phyloP scores from a whole-genome alignment of 441 rosid species.

The Pelargonium citronellum region DNA sequence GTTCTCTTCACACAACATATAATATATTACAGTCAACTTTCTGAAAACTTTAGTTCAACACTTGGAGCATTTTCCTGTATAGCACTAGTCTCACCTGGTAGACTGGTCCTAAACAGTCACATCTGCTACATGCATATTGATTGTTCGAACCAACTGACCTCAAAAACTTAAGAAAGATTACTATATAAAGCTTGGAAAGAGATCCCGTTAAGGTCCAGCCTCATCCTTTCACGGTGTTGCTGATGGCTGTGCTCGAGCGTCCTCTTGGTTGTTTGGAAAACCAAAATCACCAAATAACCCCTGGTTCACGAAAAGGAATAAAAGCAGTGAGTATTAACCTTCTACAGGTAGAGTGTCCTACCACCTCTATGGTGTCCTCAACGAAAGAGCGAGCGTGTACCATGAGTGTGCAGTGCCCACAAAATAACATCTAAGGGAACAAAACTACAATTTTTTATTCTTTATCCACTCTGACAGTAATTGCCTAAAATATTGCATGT shows the following conservation, averaged over 20 bases:
- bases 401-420: not conserved
- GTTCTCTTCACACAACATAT: too few species aligned
- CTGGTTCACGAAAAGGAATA: constrained; percentile 31
- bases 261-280: constrained; percentile 35
- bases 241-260: constrained; percentile 18
- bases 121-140: not conserved
- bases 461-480: too few species aligned
- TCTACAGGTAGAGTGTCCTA: constrained; percentile 1
- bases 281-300: constrained; percentile 57
- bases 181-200: not conserved
- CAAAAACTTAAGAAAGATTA: not conserved
- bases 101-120: not conserved
- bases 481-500: not conserved
- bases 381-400: not conserved
- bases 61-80: not conserved
- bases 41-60: not conserved
- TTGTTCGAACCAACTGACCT: not conserved
- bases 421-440: not conserved
- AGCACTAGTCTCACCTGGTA: not conserved
- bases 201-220: not conserved
- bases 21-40: too few species aligned
- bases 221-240: constrained; percentile 26
- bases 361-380: not conserved
- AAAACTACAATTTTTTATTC: too few species aligned
- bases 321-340: constrained; percentile 10